Evolutionary conservation across 2,329 filamentous ascomycete species (phyloP), one percentile per base, ranked within the genome.

Genomic region (Xylariaceae sp.): DNA sequence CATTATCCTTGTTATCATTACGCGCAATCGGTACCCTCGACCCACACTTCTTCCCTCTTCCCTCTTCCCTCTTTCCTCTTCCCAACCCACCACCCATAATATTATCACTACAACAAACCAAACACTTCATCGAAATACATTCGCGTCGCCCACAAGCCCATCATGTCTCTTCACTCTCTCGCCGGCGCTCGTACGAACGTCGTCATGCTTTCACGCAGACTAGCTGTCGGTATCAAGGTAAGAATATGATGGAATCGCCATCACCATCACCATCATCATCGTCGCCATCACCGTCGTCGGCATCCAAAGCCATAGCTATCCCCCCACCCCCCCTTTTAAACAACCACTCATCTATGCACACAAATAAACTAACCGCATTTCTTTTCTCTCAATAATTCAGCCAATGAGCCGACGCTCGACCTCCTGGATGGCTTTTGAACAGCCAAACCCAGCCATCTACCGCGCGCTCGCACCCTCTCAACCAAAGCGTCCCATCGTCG

Each of bases 351-450:
- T 19, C 19, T 1, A 19, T 19, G 19, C 1, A 19, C 19, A 19
- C 19, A 19, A 19, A 19, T 19, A 19, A 19, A 19, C 19, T 19
- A 19, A 19, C 19, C 19, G 19, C 19, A 19, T 19, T 19, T 19
- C 19, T 19, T 19, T 19, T 19, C 19, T 19, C 19, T 19, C 19
- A 19, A 19, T 19, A 19, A 6, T 46, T 6, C 30, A 54, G 50
- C 47, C 45, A 34, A 26, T 34, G 41, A 30, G 26, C 6, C 35
- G 2, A 3, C 61, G 61, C 11, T 44, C 43, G 1, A 65, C 55
- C 44, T 67, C 65, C 0, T 67, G 65, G 65, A 62, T 67, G 30
- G 55, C 64, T 5, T 67, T 61, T 47, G 64, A 67, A 51, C 53
- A 60, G 48, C 65, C 64, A 19, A 55, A 66, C 47, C 61, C 64